Conservation (phyloP, 2,329 filamentous ascomycete species). For the Diplodia seriata region DNA sequence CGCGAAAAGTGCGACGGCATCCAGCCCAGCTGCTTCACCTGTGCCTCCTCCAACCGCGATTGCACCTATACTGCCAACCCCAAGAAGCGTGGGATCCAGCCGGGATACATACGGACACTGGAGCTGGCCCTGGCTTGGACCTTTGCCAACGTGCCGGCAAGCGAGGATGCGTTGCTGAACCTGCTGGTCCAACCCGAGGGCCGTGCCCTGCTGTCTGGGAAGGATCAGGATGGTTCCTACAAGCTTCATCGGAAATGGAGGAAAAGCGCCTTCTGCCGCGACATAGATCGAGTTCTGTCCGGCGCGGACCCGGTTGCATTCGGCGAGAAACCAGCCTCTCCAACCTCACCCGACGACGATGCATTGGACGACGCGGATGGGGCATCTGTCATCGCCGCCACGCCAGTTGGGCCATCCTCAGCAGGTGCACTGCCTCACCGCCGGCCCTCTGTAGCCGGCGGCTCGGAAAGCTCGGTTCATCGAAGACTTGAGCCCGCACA, state of each 20-base stretch:
- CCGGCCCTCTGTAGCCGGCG: conserved; percentile 7
- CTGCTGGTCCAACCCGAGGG: conserved; percentile 59
- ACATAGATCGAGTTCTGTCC: conserved; percentile 68
- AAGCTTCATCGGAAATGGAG: conserved; percentile 68
- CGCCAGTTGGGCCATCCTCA: not conserved
- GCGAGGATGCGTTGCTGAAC: conserved; percentile 64
- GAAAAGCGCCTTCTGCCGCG: conserved; percentile 66
- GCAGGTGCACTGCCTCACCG: not conserved
- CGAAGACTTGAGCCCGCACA: conserved; percentile 9
- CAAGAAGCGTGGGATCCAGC: conserved; percentile 79
- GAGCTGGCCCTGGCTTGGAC: conserved; percentile 73
- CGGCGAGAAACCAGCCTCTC: conserved; percentile 35
- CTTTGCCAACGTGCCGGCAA: conserved; percentile 66
- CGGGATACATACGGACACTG: conserved; percentile 78
- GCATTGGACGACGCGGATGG: conserved; percentile 25
- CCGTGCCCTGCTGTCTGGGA: conserved; percentile 59
- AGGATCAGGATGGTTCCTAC: conserved; percentile 61
- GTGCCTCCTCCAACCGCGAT: conserved; percentile 65
- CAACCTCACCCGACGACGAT: conserved; percentile 32
- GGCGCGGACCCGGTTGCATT: conserved; percentile 41
- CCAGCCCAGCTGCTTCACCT: conserved; percentile 71
- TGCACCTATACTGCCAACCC: conserved; percentile 77
- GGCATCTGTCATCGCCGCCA: conserved; percentile 18
- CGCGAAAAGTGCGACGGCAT: conserved; percentile 76
- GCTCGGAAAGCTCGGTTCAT: conserved; percentile 17